phyloP scores from a whole-genome alignment of 257 asterid genomes.

The Asclepias syriaca region DNA sequence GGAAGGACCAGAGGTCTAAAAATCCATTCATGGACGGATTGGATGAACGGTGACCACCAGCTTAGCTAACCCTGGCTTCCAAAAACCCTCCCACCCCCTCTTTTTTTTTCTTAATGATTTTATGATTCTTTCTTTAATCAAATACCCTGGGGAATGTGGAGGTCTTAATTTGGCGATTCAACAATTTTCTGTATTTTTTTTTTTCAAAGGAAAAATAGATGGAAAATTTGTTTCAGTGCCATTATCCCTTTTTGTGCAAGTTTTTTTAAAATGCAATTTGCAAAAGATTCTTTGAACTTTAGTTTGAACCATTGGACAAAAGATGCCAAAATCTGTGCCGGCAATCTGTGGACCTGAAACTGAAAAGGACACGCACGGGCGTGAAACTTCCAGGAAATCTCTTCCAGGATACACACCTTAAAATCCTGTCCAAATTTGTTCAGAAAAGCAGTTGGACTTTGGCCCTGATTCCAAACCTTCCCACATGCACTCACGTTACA shows the following conservation, averaged over 20 bases:
- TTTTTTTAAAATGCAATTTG: too few relatives aligned
- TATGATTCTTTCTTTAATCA: not conserved
- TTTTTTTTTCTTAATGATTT: not conserved
- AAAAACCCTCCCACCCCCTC: not conserved
- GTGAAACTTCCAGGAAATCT: not conserved
- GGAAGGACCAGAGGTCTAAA: constrained; percentile 77
- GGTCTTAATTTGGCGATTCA: not conserved
- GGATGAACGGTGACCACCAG: constrained; percentile 19
- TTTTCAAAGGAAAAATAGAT: not conserved
- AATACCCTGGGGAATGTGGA: not conserved
- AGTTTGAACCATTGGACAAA: not conserved
- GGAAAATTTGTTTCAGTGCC: not conserved
- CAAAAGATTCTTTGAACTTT: too few relatives aligned
- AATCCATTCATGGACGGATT: constrained; percentile 25
- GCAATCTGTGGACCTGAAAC: not conserved
- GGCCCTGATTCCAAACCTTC: not conserved
- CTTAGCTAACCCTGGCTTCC: constrained; percentile 28
- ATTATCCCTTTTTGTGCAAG: not conserved
- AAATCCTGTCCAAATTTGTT: not conserved
- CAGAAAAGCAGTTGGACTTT: not conserved
- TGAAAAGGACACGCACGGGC: not conserved
- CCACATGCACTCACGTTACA: not conserved
- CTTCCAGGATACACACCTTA: too few relatives aligned
- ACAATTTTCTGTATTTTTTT: not conserved
- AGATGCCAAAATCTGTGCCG: not conserved